Percentiles rank a stretch among this genome's conserved stretches.
Evolutionary conservation across 164 flowering plant species (phyloP).

Genomic region (Liriodendron chinense): DNA sequence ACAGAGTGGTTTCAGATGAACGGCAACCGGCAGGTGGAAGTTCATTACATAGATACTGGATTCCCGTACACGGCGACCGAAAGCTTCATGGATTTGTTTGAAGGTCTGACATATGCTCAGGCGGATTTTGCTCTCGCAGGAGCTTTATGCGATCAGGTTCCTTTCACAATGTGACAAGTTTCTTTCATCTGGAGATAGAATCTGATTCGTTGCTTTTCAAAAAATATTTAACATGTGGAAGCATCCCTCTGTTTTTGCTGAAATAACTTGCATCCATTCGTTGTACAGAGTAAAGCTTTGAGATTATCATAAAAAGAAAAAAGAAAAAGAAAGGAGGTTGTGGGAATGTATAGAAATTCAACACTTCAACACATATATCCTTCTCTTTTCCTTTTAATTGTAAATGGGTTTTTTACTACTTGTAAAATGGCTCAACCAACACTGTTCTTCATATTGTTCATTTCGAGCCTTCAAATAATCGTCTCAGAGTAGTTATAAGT

Average conservation of each 20-base stretch:
- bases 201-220: not conserved
- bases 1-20: conserved; percentile 33
- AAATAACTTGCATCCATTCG: not conserved
- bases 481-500: not conserved
- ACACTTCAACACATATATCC: not conserved
- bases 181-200: not conserved
- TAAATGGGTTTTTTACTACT: not conserved
- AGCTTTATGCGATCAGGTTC: conserved; percentile 53
- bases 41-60: conserved; percentile 72
- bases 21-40: conserved; percentile 50
- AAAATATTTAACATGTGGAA: not conserved
- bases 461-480: not conserved
- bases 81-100: conserved; percentile 73
- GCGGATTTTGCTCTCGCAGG: conserved; percentile 35
- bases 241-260: not conserved
- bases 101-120: conserved; percentile 51
- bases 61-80: conserved; percentile 62
- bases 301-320: too few species aligned
- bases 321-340: not conserved
- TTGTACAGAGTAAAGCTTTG: too few species aligned
- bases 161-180: not conserved
- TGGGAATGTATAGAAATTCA: not conserved
- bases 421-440: not conserved
- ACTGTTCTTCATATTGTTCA: too few species aligned
- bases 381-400: not conserved